Evolutionary conservation across 139 green algal genomes (phyloP), one percentile per base, ranked within the genome.

Genomic region (Bryopsis sp.): DNA sequence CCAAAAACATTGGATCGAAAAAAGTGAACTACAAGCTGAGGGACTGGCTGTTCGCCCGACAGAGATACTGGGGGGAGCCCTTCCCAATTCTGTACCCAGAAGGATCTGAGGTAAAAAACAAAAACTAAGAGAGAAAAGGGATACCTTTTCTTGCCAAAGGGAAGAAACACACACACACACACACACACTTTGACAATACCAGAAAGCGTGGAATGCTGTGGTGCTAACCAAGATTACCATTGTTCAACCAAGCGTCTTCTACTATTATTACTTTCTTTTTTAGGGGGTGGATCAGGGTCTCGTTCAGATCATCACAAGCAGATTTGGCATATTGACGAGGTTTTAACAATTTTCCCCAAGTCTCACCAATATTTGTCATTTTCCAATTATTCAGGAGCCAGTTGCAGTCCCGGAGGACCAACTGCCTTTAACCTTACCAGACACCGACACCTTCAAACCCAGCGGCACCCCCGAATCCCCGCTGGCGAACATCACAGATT

Each of bases 41-140:
- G 1, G 94, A 99, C 82, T 99, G 94, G 94, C 84, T 98, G 59
- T 98, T 99, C 78, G 93, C 94, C 1, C 80, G 94, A 35, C 94
- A 99, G 83, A 79, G 94, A 3, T 99, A 99, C 79, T 99, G 94
- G 94, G 94, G 94, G 1, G 94, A 98, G 77, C 94, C 94, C 33
- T 98, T 99, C 80, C 94, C 94, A n/a, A 78, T 99, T 3, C 74
- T 97, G 33, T 95, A 86, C 73, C 69, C 77, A 0, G 84, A 92
- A 48, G 83, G 71, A 33, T 82, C 67, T 29, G 78, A 85, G 7
- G 82, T 32, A 29, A 24, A 1, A 1, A 64, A 29, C n/a, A n/a
- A n/a, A n/a, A n/a, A n/a, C n/a, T 28, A 11, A 39, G 46, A 37
- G 3, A 3, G 32, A 43, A 22, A 43, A 24, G 31, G 63, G 39